Evolutionary conservation across 352 stramenopile species (phyloP).

Genomic region (Phytophthora europaea): DNA sequence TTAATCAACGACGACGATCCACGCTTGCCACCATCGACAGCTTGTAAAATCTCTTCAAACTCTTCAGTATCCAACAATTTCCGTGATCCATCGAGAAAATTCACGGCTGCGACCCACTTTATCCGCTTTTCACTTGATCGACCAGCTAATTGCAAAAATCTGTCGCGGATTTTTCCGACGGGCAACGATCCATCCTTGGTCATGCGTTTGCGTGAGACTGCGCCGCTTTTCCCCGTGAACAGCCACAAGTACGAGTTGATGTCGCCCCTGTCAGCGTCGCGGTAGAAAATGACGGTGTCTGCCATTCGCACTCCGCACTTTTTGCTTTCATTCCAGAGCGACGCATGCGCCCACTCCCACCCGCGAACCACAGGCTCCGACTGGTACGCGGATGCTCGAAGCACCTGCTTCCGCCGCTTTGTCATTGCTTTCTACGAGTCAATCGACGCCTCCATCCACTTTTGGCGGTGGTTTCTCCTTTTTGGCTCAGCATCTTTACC

Average conservation of each 20-base stretch:
- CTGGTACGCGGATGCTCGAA: background rate
- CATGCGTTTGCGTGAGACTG: constrained; percentile 54
- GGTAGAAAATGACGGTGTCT: constrained; percentile 52
- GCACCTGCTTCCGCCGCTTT: constrained; percentile 35
- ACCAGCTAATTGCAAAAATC: constrained; percentile 51
- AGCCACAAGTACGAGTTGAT: constrained; percentile 48
- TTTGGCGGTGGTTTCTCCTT: constrained; percentile 35
- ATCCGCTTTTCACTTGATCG: constrained; percentile 17
- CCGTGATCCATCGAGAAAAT: constrained; percentile 33
- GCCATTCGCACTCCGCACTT: constrained; percentile 47
- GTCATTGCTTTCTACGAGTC: constrained; percentile 22
- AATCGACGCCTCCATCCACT: constrained; percentile 24
- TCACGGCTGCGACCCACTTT: constrained; percentile 25
- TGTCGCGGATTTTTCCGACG: constrained; percentile 50
- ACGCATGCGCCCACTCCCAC: constrained; percentile 52
- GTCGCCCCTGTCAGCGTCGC: constrained; percentile 9
- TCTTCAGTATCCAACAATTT: constrained; percentile 27
- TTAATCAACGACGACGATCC: constrained; percentile 4
- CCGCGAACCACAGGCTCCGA: constrained; percentile 14
- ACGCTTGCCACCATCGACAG: constrained; percentile 13
- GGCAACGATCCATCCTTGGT: constrained; percentile 28
- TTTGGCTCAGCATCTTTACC: background rate
- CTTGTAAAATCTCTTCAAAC: constrained; percentile 37
- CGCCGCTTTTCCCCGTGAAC: constrained; percentile 60
- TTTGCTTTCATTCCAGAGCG: constrained; percentile 38